These are phyloP conservation scores for Irpex rosettiformis DNA, from an alignment of 1,284 basidiomycete species.

Conservation along the genomic window DNA sequence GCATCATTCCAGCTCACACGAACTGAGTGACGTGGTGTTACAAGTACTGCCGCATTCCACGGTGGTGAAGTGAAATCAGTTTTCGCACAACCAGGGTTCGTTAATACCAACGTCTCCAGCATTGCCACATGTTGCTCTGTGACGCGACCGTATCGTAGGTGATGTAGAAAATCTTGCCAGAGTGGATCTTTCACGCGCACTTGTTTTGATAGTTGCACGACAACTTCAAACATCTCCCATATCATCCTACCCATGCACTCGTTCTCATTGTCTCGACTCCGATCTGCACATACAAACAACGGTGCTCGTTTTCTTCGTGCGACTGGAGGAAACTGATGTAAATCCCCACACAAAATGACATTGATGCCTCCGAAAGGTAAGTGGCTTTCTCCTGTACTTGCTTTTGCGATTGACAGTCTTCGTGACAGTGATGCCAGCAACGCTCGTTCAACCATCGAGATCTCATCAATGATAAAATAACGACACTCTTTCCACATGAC, in stretches of 20 bases:
- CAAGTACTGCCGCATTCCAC: constrained; percentile 28
- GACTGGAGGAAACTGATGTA: constrained; percentile 40
- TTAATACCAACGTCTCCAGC: constrained; percentile 25
- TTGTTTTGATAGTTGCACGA: constrained; percentile 35
- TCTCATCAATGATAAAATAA: constrained; percentile 33
- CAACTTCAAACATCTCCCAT: constrained; percentile 33
- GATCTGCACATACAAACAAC: constrained; percentile 22
- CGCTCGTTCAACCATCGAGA: constrained; percentile 30
- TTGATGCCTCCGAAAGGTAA: constrained; percentile 34
- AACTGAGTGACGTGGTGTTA: constrained; percentile 34
- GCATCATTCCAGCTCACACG: constrained; percentile 30
- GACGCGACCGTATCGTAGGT: constrained; percentile 26
- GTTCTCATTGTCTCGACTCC: constrained; percentile 1
- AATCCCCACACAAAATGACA: constrained; percentile 36
- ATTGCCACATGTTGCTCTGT: constrained; percentile 26
- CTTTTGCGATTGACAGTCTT: constrained; percentile 20
- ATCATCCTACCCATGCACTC: constrained; percentile 24
- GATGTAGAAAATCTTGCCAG: constrained; percentile 33
- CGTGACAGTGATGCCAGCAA: constrained; percentile 26
- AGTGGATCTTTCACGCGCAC: constrained; percentile 27
- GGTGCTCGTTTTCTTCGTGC: constrained; percentile 13
- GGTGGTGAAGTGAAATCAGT: constrained; percentile 20
- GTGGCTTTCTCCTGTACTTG: neutral
- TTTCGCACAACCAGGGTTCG: neutral
- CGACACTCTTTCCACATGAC: constrained; percentile 18